Conservation (phyloP, 495 filamentous ascomycete genomes). For the Penicillium macrosclerotiorum region DNA sequence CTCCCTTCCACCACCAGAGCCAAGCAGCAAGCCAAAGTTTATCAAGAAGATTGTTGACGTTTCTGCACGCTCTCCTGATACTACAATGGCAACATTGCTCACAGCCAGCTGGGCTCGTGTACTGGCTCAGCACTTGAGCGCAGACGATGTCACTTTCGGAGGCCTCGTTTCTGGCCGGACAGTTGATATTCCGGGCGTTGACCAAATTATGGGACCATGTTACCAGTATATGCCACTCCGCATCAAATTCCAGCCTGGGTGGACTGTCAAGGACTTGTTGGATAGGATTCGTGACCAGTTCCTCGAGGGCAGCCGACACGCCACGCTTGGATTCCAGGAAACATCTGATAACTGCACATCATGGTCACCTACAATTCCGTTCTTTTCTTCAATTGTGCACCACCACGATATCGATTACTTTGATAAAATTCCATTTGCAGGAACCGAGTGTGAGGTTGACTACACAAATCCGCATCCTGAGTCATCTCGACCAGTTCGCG, state of each 20-base stretch:
- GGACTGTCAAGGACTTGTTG: slow-evolving; percentile 27
- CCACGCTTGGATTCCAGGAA: slow-evolving; percentile 21
- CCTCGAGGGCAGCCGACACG: slow-evolving; percentile 17
- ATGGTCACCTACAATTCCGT: slow-evolving; percentile 14
- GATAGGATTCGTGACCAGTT: slow-evolving; percentile 17
- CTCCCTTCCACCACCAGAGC: slow-evolving; percentile 32
- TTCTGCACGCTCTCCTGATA: slow-evolving; percentile 23
- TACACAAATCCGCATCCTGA: slow-evolving; percentile 14
- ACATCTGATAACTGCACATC: slow-evolving; percentile 21
- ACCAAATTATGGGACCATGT: slow-evolving; percentile 40
- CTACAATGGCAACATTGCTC: slow-evolving; percentile 54
- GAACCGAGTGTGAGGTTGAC: slow-evolving; percentile 7
- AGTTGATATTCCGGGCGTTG: slow-evolving; percentile 36
- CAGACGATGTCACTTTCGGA: slow-evolving; percentile 56
- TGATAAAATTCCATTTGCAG: slow-evolving; percentile 29
- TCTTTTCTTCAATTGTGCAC: slow-evolving; percentile 23
- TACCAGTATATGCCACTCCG: slow-evolving; percentile 29
- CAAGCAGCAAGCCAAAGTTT: slow-evolving; percentile 30
- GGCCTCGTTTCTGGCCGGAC: slow-evolving; percentile 49
- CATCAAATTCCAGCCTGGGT: slow-evolving; percentile 20
- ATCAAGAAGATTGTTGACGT: slow-evolving; percentile 29
- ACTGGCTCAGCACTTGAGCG: slow-evolving; percentile 45
- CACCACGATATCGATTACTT: slow-evolving; percentile 29
- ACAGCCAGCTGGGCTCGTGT: slow-evolving; percentile 59
- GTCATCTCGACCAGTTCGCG: slow-evolving; percentile 3